Percentiles rank a stretch among this genome's conserved stretches.
These are phyloP conservation scores for Adansonia rubrostipa DNA, from an alignment of 441 rosid genomes.

Conservation along the genomic window DNA sequence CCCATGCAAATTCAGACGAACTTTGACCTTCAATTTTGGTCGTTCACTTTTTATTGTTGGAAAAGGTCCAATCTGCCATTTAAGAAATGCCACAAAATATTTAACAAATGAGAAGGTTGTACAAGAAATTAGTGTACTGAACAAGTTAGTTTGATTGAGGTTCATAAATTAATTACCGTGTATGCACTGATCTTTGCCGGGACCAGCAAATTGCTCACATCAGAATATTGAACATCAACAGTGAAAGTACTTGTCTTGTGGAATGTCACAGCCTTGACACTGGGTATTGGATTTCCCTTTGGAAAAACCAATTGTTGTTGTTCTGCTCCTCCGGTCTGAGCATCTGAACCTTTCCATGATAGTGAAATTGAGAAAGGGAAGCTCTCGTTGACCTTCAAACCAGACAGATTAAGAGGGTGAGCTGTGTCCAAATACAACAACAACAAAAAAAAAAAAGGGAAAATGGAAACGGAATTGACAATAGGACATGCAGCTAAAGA, in stretches of 20 bases:
- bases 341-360: conserved; percentile 82
- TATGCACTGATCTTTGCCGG: conserved; percentile 80
- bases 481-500: neutral
- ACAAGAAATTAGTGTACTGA: neutral
- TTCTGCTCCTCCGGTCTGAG: conserved; percentile 66
- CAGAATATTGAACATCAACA: conserved; percentile 78
- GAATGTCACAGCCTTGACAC: conserved; percentile 84
- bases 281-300: conserved; percentile 86
- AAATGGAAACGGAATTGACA: neutral
- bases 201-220: conserved; percentile 57
- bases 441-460: too few relatives aligned
- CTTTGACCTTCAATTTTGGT: conserved; percentile 89
- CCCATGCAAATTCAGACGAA: conserved; percentile 83
- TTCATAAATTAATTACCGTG: conserved; percentile 45
- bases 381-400: conserved; percentile 78
- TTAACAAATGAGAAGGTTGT: conserved; percentile 6
- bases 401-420: neutral
- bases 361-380: conserved; percentile 82
- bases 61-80: conserved; percentile 93
- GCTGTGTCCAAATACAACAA: neutral
- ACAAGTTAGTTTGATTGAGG: neutral
- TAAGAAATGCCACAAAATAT: conserved; percentile 19
- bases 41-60: conserved; percentile 70
- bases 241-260: conserved; percentile 77
- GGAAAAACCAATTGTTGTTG: conserved; percentile 88